Base-by-base conservation (phyloP, 495 filamentous ascomycete genomes). In the Lasiosphaeriaceae sp. region DNA sequence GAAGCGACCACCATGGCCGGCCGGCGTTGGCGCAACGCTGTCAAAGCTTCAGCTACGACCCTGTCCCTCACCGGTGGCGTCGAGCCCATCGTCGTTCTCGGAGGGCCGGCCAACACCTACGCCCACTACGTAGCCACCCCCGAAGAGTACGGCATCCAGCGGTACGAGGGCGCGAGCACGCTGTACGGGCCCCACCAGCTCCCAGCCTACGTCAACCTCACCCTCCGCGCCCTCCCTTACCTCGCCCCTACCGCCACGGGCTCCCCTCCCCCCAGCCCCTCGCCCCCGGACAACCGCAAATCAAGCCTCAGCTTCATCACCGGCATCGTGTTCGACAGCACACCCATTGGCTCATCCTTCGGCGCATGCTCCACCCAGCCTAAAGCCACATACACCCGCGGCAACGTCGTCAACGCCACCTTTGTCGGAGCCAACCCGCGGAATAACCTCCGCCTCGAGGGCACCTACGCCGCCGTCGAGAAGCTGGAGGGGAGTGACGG, bases 1-100 rank as follows among this genome's bases (percentile, higher is more conserved):
- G 93, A 97, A 74, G 90, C 89, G 0, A 92, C 90, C 0, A 97
- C 94, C 20, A 98, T 98, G 94, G 83, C 90, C 11, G 94, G 94
- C 0, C 84, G 94, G 12, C 82, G 94, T 21, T 98, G 94, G 94
- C 86, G 85, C 66, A 80, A 83, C 50, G 88, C 90, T 16, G 80
- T 97, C 45, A 77, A 82, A 21, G 71, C 77, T 6, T 83, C 75
- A 5, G 78, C 78, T 2, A 56, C 65, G 1, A 54, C 53, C 2
- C 20, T 71, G 14, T 67, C 71, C 39, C 47, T 66, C 0, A 63
- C 65, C 23, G 47, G 57, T 9, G 16, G 21, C 58, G 61, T 59
- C 1, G 74, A 74, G 11, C 80, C 80, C 1, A 67, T 70, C 12
- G 80, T 82, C 7, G 86, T 97, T 14, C 76, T 98, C 19, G 92